Evolutionary conservation across 163 green algal species (phyloP), one percentile per base, ranked within the genome.

Genomic region (Chlamydomonas reinhardtii): DNA sequence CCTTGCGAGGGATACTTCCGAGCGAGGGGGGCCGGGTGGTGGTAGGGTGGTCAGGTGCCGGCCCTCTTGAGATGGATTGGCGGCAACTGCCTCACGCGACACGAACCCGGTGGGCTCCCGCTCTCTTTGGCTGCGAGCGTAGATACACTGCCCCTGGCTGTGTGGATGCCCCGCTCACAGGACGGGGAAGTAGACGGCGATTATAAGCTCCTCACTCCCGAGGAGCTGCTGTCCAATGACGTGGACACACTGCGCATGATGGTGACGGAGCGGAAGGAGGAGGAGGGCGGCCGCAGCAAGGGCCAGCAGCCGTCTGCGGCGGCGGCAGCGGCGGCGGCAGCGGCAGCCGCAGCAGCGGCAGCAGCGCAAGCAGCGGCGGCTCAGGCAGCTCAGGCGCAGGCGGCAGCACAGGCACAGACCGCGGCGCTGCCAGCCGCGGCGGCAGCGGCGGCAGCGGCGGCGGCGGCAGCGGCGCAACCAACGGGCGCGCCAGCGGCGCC

Each of bases 201-300:
- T 68, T 99, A 98, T 86, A 91, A 94, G 12, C 81, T 97, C 27
- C 91, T 99, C 22, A 92, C 90, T 2, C 93, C 97, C 4, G 74
- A 93, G 43, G 97, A 99, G 84, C 92, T 99, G 37, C 90, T 99
- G 22, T 98, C 95, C 0, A 97, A 97, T 74, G 92, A 98, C 85
- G 83, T 98, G 12, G 93, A 97, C 25, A 95, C 98, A 76, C 92
- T 99, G 79, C 95, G 94, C 59, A 35, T 82, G 62, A 74, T 94
- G 20, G 93, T 98, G n/a, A 85, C 84, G 32, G 89, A 96, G 73
- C 84, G 94, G 32, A 91, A 87, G 70, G 84, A 89, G 69, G 91
- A 95, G n/a, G 79, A 91, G 48, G 48, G 48, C 25, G 74, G 83
- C 73, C 48, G 74, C 31, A 59, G 70, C 34, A 86, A 79, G 80